A percentile compares a stretch with the other conserved stretches of the same genome.
These are phyloP conservation scores for Nigrospora oryzae DNA, from an alignment of 2,329 filamentous ascomycete species.

Conservation along the genomic window DNA sequence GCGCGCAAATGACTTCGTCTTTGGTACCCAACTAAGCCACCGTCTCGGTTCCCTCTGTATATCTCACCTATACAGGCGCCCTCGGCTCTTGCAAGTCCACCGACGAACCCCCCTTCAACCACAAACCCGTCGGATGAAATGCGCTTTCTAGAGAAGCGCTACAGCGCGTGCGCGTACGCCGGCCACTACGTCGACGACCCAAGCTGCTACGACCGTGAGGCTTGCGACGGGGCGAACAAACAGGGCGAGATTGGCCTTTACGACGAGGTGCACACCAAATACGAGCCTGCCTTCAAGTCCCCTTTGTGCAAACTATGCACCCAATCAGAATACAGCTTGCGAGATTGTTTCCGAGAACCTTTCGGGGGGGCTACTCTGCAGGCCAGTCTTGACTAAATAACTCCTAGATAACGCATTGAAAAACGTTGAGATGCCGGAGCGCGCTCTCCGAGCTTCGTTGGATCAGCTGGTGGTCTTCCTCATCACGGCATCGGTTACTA, in stretches of 20 bases:
- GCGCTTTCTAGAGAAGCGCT: conserved; percentile 3
- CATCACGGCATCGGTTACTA: neutral
- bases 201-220: neutral
- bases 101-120: too few relatives aligned
- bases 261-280: neutral
- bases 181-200: neutral
- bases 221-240: neutral
- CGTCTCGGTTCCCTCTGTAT: too few relatives aligned
- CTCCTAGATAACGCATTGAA: neutral
- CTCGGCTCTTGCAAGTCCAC: neutral
- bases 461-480: neutral
- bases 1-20: too few relatives aligned
- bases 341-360: neutral
- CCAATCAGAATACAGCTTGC: neutral
- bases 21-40: too few relatives aligned
- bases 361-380: neutral
- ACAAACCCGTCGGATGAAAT: neutral
- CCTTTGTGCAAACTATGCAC: conserved; percentile 2
- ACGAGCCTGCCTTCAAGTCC: neutral
- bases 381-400: neutral
- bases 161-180: neutral
- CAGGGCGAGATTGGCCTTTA: neutral
- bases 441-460: neutral
- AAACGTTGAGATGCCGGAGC: neutral
- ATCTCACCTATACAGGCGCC: neutral